Evolutionary conservation across 345 rosid species (phyloP).

Genomic region (Brassica cretica): DNA sequence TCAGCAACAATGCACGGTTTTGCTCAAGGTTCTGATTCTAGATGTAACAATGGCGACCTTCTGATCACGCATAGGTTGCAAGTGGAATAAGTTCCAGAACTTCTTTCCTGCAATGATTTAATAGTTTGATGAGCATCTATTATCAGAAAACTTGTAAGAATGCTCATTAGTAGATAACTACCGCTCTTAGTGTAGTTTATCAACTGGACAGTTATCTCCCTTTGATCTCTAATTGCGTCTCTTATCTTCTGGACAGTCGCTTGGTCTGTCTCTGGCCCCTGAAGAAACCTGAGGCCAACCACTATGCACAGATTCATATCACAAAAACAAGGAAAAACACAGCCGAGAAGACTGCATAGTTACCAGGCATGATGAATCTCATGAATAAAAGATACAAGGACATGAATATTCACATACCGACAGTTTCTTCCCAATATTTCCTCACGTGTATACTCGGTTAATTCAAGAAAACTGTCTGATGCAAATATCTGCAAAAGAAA

Average conservation of each 20-base stretch:
- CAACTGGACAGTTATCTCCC: slow-evolving; percentile 91
- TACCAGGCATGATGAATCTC: background rate
- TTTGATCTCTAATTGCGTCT: slow-evolving; percentile 86
- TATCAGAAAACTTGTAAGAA: background rate
- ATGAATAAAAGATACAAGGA: background rate
- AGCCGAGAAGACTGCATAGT: slow-evolving; percentile 23
- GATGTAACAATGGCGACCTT: slow-evolving; percentile 50
- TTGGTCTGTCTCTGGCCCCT: slow-evolving; percentile 97
- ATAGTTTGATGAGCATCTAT: slow-evolving; percentile 5
- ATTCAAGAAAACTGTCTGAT: slow-evolving; percentile 93
- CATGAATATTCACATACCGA: slow-evolving; percentile 56
- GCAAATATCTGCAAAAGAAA: slow-evolving; percentile 78
- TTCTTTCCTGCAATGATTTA: slow-evolving; percentile 74
- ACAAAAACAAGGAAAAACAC: slow-evolving; percentile 11
- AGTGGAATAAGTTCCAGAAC: slow-evolving; percentile 97
- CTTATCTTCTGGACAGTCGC: slow-evolving; percentile 74
- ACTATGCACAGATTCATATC: slow-evolving; percentile 26
- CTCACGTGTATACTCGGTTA: slow-evolving; percentile 89
- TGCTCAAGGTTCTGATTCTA: slow-evolving; percentile 1
- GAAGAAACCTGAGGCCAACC: slow-evolving; percentile 75
- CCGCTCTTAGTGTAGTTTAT: slow-evolving; percentile 96
- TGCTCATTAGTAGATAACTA: slow-evolving; percentile 34
- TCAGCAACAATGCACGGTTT: slow-evolving; percentile 24
- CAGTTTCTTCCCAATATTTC: slow-evolving; percentile 97
- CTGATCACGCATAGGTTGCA: slow-evolving; percentile 98